Base-by-base conservation (phyloP, 768 basidiomycete genomes). In the Panaeolus cyanescens region DNA sequence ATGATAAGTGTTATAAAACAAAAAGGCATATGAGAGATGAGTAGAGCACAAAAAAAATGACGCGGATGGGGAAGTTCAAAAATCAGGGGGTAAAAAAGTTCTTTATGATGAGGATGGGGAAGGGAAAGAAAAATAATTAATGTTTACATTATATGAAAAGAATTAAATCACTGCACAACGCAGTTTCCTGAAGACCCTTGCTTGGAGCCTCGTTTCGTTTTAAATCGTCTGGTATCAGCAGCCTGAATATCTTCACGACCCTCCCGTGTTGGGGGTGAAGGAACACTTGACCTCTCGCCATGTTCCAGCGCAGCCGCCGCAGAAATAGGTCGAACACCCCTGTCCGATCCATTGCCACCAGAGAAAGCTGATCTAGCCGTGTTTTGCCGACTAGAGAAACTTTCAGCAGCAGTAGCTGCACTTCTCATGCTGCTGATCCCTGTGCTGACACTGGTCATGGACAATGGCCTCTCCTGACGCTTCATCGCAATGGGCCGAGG, bases 361-460 rank as follows among this genome's bases (percentile, higher is more conserved):
- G 70, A 69, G 4, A 57, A 31, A 32, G 65, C 63, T n/a, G 69
- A 68, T 15, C 63, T 63, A 40, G 66, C 68, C 9, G 69, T 68
- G 30, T 72, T 69, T 33, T 69, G 72, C 54, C 70, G 71, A 64
- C 75, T 80, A 36, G 71, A 74, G 22, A 74, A 71, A 60, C 79
- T 80, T 67, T 79, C 84, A 56, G 69, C 76, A 13, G 81, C 79
- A 10, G 84, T 88, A 2, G 77, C 81, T 15, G 81, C 82, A 64
- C 86, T 88, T 37, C 83, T 79, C 67, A 88, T 62, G 65, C 90
- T 91, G 67, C 84, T 85, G 7, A 80, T 77, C 4, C 77, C 74
- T 1, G 87, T 87, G 68, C 83, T 83, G 61, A 77, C 80, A 70
- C 89, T 91, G 19, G 83, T 80, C 65, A 85, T 72, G 1, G 90